Evolutionary conservation across 331 rosid species (phyloP).

Genomic region (Malus hybrid): DNA sequence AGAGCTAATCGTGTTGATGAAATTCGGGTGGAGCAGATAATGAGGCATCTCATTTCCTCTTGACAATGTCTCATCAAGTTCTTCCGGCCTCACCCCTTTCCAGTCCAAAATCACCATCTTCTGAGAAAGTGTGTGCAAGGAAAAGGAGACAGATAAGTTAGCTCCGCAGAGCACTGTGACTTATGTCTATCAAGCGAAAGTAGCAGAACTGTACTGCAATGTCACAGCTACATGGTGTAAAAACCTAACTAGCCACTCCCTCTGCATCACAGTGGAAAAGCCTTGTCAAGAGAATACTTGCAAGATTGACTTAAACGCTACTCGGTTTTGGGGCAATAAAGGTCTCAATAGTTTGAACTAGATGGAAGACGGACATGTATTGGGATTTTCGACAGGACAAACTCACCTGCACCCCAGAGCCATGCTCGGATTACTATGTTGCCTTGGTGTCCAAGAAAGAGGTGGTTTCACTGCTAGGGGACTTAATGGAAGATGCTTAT

Average conservation of each 20-base stretch:
- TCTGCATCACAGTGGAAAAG: slow-evolving; percentile 12
- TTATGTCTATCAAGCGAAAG: slow-evolving; percentile 11
- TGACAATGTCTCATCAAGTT: slow-evolving; percentile 1
- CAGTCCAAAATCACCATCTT: neutral
- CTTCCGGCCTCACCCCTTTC: slow-evolving; percentile 2
- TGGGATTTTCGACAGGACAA: slow-evolving; percentile 26
- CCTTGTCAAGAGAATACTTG: slow-evolving; percentile 8
- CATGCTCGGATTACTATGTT: slow-evolving; percentile 25
- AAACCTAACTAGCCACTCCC: slow-evolving; percentile 7
- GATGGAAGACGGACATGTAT: slow-evolving; percentile 13
- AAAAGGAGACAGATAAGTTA: neutral
- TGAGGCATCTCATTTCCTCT: neutral
- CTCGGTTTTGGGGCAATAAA: slow-evolving; percentile 25
- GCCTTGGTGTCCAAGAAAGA: slow-evolving; percentile 21
- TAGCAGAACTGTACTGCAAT: slow-evolving; percentile 3
- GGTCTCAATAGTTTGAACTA: slow-evolving; percentile 20
- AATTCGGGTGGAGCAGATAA: neutral
- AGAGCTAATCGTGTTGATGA: too few relatives aligned
- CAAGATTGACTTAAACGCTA: slow-evolving; percentile 16
- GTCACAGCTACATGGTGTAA: slow-evolving; percentile 25
- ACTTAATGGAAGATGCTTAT: slow-evolving; percentile 13
- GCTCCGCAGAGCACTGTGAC: slow-evolving; percentile 2
- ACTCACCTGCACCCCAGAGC: slow-evolving; percentile 7
- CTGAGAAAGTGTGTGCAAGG: neutral
- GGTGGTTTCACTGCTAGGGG: slow-evolving; percentile 21